Conservation (phyloP, 352 stramenopile genomes). For the Pythium sukuiense region DNA sequence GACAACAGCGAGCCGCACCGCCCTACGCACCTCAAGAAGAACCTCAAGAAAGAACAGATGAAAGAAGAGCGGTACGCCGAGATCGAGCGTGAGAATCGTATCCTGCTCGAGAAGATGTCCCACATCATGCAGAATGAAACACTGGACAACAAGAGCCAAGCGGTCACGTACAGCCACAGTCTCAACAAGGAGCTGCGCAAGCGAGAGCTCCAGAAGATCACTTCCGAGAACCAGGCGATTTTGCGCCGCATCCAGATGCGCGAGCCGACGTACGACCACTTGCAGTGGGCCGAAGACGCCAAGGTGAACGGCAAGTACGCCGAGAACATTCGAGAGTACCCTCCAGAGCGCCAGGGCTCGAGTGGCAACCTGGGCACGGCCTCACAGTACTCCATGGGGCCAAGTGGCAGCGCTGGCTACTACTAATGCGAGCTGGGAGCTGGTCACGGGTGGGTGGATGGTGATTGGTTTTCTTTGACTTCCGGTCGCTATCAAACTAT, state of each 20-base stretch:
- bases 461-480: background rate
- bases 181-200: slow-evolving; percentile 85
- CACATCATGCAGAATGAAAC: slow-evolving; percentile 92
- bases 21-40: slow-evolving; percentile 92
- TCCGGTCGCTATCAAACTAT: slow-evolving; percentile 5
- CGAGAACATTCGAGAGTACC: slow-evolving; percentile 88
- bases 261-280: slow-evolving; percentile 88
- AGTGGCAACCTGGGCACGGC: slow-evolving; percentile 49
- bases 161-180: slow-evolving; percentile 72
- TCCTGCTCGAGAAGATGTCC: slow-evolving; percentile 97
- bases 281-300: slow-evolving; percentile 89
- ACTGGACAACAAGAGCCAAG: slow-evolving; percentile 86
- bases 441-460: too few relatives aligned
- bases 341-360: slow-evolving; percentile 42
- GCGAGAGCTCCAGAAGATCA: slow-evolving; percentile 87
- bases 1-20: slow-evolving; percentile 92
- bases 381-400: slow-evolving; percentile 56
- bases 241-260: slow-evolving; percentile 88
- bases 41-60: slow-evolving; percentile 96
- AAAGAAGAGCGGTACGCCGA: slow-evolving; percentile 94
- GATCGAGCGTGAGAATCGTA: slow-evolving; percentile 96
- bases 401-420: slow-evolving; percentile 32
- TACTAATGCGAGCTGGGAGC: slow-evolving; percentile 13
- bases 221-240: slow-evolving; percentile 84
- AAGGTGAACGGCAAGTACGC: slow-evolving; percentile 84